These are phyloP conservation scores for Beauveria bassiana DNA, from an alignment of 2,329 filamentous ascomycete species.

Conservation along the genomic window DNA sequence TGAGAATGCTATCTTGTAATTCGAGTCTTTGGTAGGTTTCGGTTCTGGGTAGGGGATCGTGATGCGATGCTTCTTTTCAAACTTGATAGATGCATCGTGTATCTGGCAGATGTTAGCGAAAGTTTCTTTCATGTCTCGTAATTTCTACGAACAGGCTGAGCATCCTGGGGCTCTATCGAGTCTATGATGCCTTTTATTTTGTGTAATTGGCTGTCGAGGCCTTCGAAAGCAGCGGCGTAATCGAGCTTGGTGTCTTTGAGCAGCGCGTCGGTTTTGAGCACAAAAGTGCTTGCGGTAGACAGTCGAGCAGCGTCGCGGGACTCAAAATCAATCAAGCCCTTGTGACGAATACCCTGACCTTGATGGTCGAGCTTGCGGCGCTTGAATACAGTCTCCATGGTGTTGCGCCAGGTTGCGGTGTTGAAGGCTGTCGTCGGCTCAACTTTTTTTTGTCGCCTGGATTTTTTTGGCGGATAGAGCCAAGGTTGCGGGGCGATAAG, in stretches of 20 bases:
- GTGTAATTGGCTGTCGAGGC: conserved; percentile 42
- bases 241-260: conserved; percentile 47
- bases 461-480: conserved; percentile 8
- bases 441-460: conserved; percentile 1
- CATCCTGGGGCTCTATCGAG: conserved; percentile 39
- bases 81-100: conserved; percentile 55
- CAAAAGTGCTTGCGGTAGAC: conserved; percentile 45
- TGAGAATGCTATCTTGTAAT: conserved; percentile 73
- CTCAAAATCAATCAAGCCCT: conserved; percentile 33
- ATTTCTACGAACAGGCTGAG: conserved; percentile 37
- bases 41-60: conserved; percentile 81
- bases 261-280: conserved; percentile 53
- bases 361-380: conserved; percentile 40
- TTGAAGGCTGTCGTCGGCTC: neutral
- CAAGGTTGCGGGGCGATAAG: conserved; percentile 22
- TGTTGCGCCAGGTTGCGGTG: conserved; percentile 12
- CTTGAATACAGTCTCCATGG: conserved; percentile 41
- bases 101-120: conserved; percentile 42
- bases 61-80: conserved; percentile 61
- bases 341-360: conserved; percentile 25
- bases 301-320: conserved; percentile 31
- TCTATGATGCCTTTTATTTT: conserved; percentile 47
- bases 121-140: neutral
- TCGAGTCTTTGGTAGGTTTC: conserved; percentile 63
- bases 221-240: conserved; percentile 40